Base-by-base conservation (phyloP, 371 early-diverging fungal species). In the Rhizopus delemar region DNA sequence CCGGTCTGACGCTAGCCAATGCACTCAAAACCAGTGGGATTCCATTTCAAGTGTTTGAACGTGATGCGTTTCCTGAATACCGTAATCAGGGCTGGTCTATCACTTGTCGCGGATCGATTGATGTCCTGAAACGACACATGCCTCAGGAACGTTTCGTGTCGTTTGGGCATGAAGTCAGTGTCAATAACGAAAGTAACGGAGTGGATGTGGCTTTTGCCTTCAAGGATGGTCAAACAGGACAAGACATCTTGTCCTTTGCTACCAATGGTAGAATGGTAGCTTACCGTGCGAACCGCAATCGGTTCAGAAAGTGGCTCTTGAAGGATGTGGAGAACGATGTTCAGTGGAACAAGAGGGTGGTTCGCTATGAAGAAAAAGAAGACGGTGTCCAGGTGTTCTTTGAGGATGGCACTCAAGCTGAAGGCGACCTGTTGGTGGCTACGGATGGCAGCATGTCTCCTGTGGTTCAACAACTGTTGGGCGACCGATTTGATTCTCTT, bases 1-100 rank as follows among this genome's bases (percentile, higher is more conserved):
- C 74, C 5, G 74, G 77, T 13, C 63, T 77, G 8, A 39, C 68
- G n/a, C 54, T 71, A 2, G 77, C 74, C 15, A 61, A 71, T 39
- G 52, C 59, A 5, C 55, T 73, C 3, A 41, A 77, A 34, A 41
- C 53, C 11, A 50, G 67, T 31, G 59, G 57, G 29, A 54, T 77
- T 4, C 65, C 67, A 3, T 69, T 48, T 49, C 52, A 64, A 34
- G 33, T 77, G 8, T 73, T 69, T 61, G 77, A 74, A 66, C 63
- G 69, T 12, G 73, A 69, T 35, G 16, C 48, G 2, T 35, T 41
- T 28, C 46, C 53, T 3, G 57, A 61, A 29, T 33, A 33, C 28
- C 59, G 70, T 3, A 29, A 54, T 7, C 74, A 74, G 50, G 74
- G 74, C 0, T 68, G 66, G 61, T 65, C 64, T 8, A 36, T 74